Conservation (phyloP, 164 flowering plant species). For the Euptelea pleiosperma region DNA sequence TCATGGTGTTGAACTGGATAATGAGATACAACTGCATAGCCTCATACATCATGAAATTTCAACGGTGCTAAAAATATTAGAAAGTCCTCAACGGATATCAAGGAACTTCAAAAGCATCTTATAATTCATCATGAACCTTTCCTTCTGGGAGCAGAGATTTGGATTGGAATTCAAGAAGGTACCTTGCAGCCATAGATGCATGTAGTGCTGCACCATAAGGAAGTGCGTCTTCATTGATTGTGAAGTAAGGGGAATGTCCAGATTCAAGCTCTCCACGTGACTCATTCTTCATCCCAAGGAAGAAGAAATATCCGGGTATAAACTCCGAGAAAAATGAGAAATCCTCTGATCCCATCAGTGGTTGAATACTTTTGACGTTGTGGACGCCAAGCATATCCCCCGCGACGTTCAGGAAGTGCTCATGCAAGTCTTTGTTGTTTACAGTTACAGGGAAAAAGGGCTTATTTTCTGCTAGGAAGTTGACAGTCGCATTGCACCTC, state of each 20-base stretch:
- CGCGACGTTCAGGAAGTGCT: slow-evolving; percentile 34
- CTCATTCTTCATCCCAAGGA: slow-evolving; percentile 54
- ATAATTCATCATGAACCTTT: slow-evolving; percentile 25
- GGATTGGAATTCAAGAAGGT: slow-evolving; percentile 32
- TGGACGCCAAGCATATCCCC: slow-evolving; percentile 34
- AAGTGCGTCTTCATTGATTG: slow-evolving; percentile 57
- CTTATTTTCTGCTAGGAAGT: slow-evolving; percentile 24
- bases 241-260: slow-evolving; percentile 54
- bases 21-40: too few relatives aligned
- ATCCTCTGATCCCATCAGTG: slow-evolving; percentile 54
- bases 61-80: too few relatives aligned
- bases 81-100: too few relatives aligned
- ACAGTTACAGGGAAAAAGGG: slow-evolving; percentile 39
- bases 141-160: slow-evolving; percentile 7
- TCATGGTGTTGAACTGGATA: too few relatives aligned
- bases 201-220: slow-evolving; percentile 80
- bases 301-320: slow-evolving; percentile 43
- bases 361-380: slow-evolving; percentile 34
- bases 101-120: too few relatives aligned
- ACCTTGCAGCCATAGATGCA: slow-evolving; percentile 60
- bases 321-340: slow-evolving; percentile 45
- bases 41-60: too few relatives aligned
- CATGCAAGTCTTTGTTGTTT: slow-evolving; percentile 38
- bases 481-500: slow-evolving; percentile 47
- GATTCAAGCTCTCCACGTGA: slow-evolving; percentile 20